Percentiles rank a stretch among this genome's conserved stretches.
These are phyloP conservation scores for Fusarium lyarnte DNA, from an alignment of 2,329 filamentous ascomycete genomes.

Conservation along the genomic window DNA sequence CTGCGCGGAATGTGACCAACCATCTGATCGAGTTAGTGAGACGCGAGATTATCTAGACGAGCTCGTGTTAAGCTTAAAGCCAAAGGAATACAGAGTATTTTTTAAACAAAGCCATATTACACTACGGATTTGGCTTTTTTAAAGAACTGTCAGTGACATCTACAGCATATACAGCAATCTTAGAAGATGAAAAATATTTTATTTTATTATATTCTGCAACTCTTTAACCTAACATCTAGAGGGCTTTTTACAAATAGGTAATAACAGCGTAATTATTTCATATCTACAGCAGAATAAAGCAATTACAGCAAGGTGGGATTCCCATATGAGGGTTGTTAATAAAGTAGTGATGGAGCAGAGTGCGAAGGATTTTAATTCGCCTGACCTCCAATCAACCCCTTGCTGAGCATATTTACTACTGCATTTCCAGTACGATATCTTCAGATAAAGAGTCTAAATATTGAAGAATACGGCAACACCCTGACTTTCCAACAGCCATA, in stretches of 20 bases:
- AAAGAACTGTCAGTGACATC: background rate
- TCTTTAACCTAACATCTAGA: too few relatives aligned
- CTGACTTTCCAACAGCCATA: too few relatives aligned
- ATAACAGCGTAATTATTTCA: background rate
- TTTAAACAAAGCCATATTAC: too few relatives aligned
- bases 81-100: too few relatives aligned
- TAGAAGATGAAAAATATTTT: background rate
- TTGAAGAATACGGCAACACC: background rate
- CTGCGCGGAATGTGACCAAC: background rate
- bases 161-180: background rate
- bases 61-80: background rate
- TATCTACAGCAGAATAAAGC: background rate
- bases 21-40: background rate
- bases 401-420: background rate
- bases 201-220: background rate
- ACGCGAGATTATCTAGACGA: background rate
- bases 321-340: rapidly evolving
- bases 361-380: too few relatives aligned
- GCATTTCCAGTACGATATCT: background rate
- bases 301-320: background rate
- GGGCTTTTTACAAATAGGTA: background rate
- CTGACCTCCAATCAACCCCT: background rate
- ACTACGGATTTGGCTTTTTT: background rate
- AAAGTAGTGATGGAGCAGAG: rapidly evolving
- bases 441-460: background rate